phyloP scores from a whole-genome alignment of 2,329 filamentous ascomycete species.

The Emmonsia crescens region DNA sequence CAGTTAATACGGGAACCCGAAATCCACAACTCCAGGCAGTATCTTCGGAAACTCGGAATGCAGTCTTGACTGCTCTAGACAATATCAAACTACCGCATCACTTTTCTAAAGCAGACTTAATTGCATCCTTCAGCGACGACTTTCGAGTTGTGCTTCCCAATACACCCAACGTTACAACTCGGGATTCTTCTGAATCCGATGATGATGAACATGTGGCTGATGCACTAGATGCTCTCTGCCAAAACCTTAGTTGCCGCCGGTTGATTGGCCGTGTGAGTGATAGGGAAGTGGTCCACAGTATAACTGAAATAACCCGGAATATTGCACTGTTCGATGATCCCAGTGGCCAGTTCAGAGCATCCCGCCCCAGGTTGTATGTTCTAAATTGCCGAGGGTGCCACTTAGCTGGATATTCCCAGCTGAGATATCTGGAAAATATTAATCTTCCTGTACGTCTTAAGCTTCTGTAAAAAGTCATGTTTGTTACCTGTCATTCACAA shows the following conservation, averaged over 20 bases:
- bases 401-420: constrained; percentile 27
- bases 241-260: constrained; percentile 26
- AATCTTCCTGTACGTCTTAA: constrained; percentile 9
- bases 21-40: constrained; percentile 25
- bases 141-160: constrained; percentile 32
- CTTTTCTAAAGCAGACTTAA: constrained; percentile 26
- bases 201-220: constrained; percentile 28
- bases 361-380: constrained; percentile 25
- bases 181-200: constrained; percentile 16
- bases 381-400: constrained; percentile 30
- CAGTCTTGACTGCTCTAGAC: constrained; percentile 28
- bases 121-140: constrained; percentile 25
- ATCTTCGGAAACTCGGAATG: constrained; percentile 28
- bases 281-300: constrained; percentile 26
- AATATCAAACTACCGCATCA: constrained; percentile 26
- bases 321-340: constrained; percentile 30
- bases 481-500: background rate
- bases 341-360: constrained; percentile 18
- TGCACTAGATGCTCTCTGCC: constrained; percentile 27
- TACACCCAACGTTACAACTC: constrained; percentile 22
- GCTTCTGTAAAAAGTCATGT: background rate
- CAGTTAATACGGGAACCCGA: constrained; percentile 25
- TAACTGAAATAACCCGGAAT: constrained; percentile 27
- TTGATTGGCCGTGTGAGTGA: constrained; percentile 33
- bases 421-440: constrained; percentile 20